phyloP scores from a whole-genome alignment of 495 filamentous ascomycete genomes.

The Hypoxylon fuscum region DNA sequence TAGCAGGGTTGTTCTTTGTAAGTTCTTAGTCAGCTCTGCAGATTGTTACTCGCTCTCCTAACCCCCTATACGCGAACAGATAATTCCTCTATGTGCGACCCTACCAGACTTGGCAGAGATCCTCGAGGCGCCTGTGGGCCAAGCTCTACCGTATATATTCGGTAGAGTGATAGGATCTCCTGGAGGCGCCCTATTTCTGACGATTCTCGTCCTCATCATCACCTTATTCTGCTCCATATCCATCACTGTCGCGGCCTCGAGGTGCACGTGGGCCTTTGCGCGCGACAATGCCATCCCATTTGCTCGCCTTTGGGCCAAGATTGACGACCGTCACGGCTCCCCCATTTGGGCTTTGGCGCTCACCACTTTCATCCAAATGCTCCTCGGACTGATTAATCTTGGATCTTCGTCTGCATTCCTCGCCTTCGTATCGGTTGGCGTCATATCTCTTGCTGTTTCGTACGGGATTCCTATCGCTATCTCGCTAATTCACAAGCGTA shows the following conservation, averaged over 20 bases:
- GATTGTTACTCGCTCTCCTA: slow-evolving; percentile 1
- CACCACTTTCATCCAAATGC: slow-evolving; percentile 60
- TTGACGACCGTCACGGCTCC: slow-evolving; percentile 54
- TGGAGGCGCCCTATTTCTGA: slow-evolving; percentile 70
- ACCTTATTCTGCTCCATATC: slow-evolving; percentile 63
- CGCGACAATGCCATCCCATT: slow-evolving; percentile 69
- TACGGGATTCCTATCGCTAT: slow-evolving; percentile 68
- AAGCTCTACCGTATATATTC: slow-evolving; percentile 64
- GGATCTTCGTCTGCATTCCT: slow-evolving; percentile 64
- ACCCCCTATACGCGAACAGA: slow-evolving; percentile 10
- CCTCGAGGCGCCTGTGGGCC: slow-evolving; percentile 58
- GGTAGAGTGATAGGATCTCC: slow-evolving; percentile 61
- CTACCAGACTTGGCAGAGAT: slow-evolving; percentile 58
- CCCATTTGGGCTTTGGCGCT: slow-evolving; percentile 64
- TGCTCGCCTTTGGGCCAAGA: slow-evolving; percentile 66
- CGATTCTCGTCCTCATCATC: slow-evolving; percentile 74
- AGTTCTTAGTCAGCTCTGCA: slow-evolving; percentile 47
- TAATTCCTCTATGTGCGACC: slow-evolving; percentile 46
- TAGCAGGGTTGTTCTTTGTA: slow-evolving; percentile 68
- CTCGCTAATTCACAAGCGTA: slow-evolving; percentile 36
- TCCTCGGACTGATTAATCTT: slow-evolving; percentile 62
- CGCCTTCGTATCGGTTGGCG: slow-evolving; percentile 65
- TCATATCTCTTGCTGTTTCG: slow-evolving; percentile 67
- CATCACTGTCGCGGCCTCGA: slow-evolving; percentile 59
- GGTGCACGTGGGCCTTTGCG: slow-evolving; percentile 65